phyloP scores from a whole-genome alignment of 345 rosid genomes.

The Camelina laxa region DNA sequence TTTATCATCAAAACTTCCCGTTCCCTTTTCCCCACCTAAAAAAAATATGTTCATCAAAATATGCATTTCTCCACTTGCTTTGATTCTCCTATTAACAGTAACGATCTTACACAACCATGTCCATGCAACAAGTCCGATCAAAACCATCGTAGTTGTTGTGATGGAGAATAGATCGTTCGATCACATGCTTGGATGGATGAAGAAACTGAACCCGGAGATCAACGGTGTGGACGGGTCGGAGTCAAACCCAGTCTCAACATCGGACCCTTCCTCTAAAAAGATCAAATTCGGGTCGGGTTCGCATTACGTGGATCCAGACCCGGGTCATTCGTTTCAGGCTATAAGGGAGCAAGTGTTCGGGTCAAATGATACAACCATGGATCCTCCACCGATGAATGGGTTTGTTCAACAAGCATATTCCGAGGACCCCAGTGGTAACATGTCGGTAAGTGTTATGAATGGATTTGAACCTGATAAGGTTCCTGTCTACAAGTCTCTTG shows the following conservation, averaged over 20 bases:
- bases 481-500: conserved; percentile 77
- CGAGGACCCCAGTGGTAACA: conserved; percentile 56
- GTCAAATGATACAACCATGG: conserved; percentile 58
- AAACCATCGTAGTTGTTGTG: conserved; percentile 74
- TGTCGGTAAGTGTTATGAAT: conserved; percentile 79
- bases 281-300: conserved; percentile 58
- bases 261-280: conserved; percentile 57
- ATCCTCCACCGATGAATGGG: conserved; percentile 86
- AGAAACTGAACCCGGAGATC: conserved; percentile 81
- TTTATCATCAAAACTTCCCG: conserved; percentile 1
- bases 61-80: conserved; percentile 17
- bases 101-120: conserved; percentile 31
- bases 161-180: conserved; percentile 98
- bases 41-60: conserved; percentile 21
- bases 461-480: conserved; percentile 76
- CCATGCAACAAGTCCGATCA: conserved; percentile 54
- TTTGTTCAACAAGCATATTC: conserved; percentile 83
- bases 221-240: conserved; percentile 80
- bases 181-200: conserved; percentile 99
- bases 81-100: conserved; percentile 23
- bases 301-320: conserved; percentile 89
- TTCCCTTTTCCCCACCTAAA: not conserved
- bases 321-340: conserved; percentile 95
- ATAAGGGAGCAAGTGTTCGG: conserved; percentile 90
- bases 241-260: conserved; percentile 53